Evolutionary conservation across 805 yeast species (phyloP).

Genomic region (Nakazawaea peltata): DNA sequence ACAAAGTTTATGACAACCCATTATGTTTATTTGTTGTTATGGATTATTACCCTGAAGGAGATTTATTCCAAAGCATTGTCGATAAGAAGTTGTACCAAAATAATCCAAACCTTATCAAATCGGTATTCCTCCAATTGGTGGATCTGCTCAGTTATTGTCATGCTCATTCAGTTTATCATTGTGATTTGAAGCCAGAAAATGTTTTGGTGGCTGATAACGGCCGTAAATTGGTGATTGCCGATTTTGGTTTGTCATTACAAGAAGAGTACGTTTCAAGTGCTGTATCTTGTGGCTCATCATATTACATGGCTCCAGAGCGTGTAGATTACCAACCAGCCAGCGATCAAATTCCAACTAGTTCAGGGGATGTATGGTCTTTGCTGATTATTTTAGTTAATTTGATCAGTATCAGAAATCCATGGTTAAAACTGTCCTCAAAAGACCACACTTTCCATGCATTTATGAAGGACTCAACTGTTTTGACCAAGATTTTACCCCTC

Average conservation of each 20-base stretch:
- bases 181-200: constrained; percentile 95
- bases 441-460: constrained; percentile 63
- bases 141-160: constrained; percentile 83
- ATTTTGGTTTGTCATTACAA: constrained; percentile 82
- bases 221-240: constrained; percentile 57
- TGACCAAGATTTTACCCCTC: constrained; percentile 65
- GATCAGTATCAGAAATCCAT: constrained; percentile 80
- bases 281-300: constrained; percentile 78
- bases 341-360: constrained; percentile 47
- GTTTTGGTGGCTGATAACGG: constrained; percentile 59
- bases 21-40: constrained; percentile 61
- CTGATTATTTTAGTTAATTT: constrained; percentile 76
- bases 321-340: constrained; percentile 12
- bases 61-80: constrained; percentile 78
- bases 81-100: constrained; percentile 56
- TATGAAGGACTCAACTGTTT: constrained; percentile 43
- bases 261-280: constrained; percentile 51
- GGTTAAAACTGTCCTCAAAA: constrained; percentile 71
- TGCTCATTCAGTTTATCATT: constrained; percentile 75
- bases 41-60: constrained; percentile 85
- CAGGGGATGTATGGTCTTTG: constrained; percentile 85
- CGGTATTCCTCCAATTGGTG: constrained; percentile 65
- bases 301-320: constrained; percentile 92
- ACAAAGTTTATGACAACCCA: constrained; percentile 58
- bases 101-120: constrained; percentile 42